These are phyloP conservation scores for Backusella parvicylindrica DNA, from an alignment of 192 early-diverging fungal species.

Conservation along the genomic window DNA sequence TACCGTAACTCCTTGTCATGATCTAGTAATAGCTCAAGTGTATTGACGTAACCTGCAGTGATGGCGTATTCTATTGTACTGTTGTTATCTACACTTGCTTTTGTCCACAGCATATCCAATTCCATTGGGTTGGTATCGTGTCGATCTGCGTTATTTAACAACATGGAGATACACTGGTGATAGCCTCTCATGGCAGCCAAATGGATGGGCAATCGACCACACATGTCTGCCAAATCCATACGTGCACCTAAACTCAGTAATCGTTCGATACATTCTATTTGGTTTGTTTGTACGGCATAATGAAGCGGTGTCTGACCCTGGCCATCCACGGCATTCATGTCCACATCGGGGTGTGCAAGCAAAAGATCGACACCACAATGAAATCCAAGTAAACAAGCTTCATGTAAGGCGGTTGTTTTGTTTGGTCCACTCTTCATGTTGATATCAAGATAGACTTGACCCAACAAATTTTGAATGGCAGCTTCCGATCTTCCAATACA, in stretches of 20 bases:
- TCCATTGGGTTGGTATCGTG: conserved; percentile 13
- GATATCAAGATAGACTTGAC: conserved; percentile 1
- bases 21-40: conserved; percentile 4
- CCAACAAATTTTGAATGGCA: conserved; percentile 11
- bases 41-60: conserved; percentile 3
- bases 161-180: conserved; percentile 11
- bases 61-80: conserved; percentile 8
- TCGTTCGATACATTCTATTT: background rate
- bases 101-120: background rate
- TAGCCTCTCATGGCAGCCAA: conserved; percentile 17
- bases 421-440: conserved; percentile 8
- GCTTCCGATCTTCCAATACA: conserved; percentile 9
- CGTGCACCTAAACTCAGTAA: conserved; percentile 15
- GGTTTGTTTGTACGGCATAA: conserved; percentile 11
- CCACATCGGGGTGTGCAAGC: conserved; percentile 1
- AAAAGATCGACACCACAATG: conserved; percentile 12
- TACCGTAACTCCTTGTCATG: background rate
- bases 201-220: conserved; percentile 18
- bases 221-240: conserved; percentile 2
- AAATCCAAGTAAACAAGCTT: conserved; percentile 4
- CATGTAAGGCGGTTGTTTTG: conserved; percentile 11
- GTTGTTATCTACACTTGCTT: background rate
- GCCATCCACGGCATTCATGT: background rate
- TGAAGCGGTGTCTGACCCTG: conserved; percentile 22
- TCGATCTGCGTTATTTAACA: conserved; percentile 7